Percentiles rank a stretch among this genome's conserved stretches.
Conservation (phyloP, 2,329 filamentous ascomycete species). For the Blumeria hordei region DNA sequence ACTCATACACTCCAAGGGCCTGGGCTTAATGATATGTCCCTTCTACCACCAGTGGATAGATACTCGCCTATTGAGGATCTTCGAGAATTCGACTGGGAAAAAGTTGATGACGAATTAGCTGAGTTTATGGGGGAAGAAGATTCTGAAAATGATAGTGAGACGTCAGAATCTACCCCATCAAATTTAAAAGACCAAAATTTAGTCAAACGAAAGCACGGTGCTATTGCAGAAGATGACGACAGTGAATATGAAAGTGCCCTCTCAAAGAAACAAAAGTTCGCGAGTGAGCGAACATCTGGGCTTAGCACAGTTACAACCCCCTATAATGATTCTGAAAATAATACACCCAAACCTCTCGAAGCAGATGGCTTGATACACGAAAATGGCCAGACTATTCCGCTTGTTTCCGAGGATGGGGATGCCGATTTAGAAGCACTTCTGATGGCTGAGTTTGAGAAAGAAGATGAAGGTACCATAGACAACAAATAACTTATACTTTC, state of each 20-base stretch:
- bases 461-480: conserved; percentile 13
- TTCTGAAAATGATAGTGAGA: conserved; percentile 18
- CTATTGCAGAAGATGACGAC: conserved; percentile 20
- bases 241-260: conserved; percentile 24
- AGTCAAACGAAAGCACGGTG: conserved; percentile 13
- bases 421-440: conserved; percentile 32
- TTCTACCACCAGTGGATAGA: conserved; percentile 19
- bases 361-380: conserved; percentile 23
- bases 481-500: too few species aligned
- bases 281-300: conserved; percentile 21
- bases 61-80: conserved; percentile 30
- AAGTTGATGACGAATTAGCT: conserved; percentile 45
- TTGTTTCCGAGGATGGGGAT: conserved; percentile 12
- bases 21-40: too few species aligned
- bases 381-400: conserved; percentile 16
- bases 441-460: conserved; percentile 19
- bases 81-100: conserved; percentile 34
- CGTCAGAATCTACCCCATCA: not conserved
- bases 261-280: conserved; percentile 27
- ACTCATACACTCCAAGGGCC: too few species aligned
- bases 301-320: conserved; percentile 19
- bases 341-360: conserved; percentile 28
- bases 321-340: not conserved
- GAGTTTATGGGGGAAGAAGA: conserved; percentile 42
- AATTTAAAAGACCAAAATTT: conserved; percentile 6